Percentiles rank a stretch among this genome's conserved stretches.
Evolutionary conservation across 2,329 filamentous ascomycete species (phyloP).

Genomic region (Fusarium floridanum): DNA sequence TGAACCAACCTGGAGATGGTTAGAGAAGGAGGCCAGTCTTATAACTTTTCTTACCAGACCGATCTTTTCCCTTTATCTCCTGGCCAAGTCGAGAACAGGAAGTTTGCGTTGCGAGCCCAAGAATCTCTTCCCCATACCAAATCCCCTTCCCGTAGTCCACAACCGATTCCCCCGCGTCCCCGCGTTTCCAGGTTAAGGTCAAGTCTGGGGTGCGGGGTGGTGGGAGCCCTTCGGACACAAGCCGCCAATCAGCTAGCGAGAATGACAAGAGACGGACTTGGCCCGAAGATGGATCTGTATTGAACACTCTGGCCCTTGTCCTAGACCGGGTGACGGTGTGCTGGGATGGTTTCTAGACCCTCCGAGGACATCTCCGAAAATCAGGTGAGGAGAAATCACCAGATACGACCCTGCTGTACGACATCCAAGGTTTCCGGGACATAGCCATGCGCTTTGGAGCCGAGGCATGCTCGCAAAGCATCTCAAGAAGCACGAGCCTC

Average conservation of each 20-base stretch:
- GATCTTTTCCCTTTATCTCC: background rate
- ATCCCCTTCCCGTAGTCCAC: background rate
- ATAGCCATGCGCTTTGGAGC: background rate
- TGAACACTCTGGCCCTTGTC: background rate
- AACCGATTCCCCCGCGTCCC: constrained; percentile 24
- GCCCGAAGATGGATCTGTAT: background rate
- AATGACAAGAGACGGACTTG: background rate
- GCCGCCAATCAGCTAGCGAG: background rate
- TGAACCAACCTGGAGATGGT: background rate
- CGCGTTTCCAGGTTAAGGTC: constrained; percentile 17
- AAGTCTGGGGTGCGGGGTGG: constrained; percentile 8
- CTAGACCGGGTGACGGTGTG: background rate
- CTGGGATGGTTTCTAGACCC: background rate
- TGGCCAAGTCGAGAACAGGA: background rate
- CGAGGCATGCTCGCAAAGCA: background rate
- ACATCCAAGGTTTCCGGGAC: background rate
- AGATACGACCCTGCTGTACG: background rate
- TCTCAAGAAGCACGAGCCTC: background rate
- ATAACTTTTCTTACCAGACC: background rate
- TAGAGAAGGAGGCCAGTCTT: background rate
- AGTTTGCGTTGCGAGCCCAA: background rate
- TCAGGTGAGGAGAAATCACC: background rate
- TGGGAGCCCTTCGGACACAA: constrained; percentile 2
- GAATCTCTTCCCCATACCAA: background rate
- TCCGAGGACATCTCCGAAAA: background rate